These are phyloP conservation scores for Fusarium globosum DNA, from an alignment of 2,329 filamentous ascomycete genomes.

Conservation along the genomic window DNA sequence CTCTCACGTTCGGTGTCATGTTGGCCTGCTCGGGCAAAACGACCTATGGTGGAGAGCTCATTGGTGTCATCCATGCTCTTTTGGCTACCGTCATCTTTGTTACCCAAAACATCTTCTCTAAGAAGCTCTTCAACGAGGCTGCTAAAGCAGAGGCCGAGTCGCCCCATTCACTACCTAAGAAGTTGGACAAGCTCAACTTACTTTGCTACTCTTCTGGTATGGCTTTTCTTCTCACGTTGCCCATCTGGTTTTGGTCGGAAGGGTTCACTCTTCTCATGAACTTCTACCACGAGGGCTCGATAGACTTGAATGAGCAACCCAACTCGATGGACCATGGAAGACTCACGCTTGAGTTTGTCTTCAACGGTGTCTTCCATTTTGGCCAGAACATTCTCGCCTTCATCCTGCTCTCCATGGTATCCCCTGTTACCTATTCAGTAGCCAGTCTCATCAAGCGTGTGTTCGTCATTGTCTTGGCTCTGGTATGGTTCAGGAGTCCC, in stretches of 20 bases:
- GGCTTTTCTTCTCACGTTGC: conserved; percentile 87
- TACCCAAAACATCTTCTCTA: conserved; percentile 98
- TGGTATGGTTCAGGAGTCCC: conserved; percentile 94
- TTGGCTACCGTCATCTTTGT: conserved; percentile 95
- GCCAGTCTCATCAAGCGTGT: conserved; percentile 97
- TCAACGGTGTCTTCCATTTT: conserved; percentile 98
- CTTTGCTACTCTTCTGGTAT: conserved; percentile 96
- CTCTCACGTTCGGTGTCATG: conserved; percentile 93
- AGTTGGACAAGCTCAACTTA: conserved; percentile 95
- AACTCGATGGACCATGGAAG: conserved; percentile 82
- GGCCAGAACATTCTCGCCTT: conserved; percentile 97
- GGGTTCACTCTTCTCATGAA: conserved; percentile 82
- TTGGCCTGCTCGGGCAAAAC: conserved; percentile 90
- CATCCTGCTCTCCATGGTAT: conserved; percentile 89
- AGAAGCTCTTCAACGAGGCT: conserved; percentile 96
- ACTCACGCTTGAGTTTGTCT: conserved; percentile 84
- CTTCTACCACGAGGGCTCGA: conserved; percentile 81
- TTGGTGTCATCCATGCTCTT: conserved; percentile 90
- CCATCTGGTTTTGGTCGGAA: conserved; percentile 94
- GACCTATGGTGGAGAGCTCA: conserved; percentile 82
- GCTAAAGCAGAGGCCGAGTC: conserved; percentile 84
- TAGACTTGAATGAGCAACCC: conserved; percentile 69
- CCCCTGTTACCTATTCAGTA: conserved; percentile 96
- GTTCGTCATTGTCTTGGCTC: conserved; percentile 94
- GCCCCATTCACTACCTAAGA: conserved; percentile 70